phyloP scores from a whole-genome alignment of 768 basidiomycete species.

The Lactarius sp. region DNA sequence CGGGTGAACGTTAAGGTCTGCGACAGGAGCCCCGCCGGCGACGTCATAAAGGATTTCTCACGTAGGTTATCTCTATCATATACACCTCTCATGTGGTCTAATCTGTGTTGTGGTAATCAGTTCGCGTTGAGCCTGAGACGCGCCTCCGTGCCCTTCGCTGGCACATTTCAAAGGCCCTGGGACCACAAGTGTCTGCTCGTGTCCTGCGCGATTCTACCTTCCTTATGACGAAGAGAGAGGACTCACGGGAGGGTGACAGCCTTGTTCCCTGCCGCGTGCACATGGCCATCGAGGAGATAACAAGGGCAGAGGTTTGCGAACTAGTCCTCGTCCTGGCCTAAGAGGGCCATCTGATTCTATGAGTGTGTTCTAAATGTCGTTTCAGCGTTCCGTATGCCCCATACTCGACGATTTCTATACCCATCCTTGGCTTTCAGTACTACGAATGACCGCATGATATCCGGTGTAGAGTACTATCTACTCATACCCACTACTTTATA shows the following conservation, averaged over 20 bases:
- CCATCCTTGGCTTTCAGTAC: neutral
- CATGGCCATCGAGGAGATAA: slow-evolving; percentile 18
- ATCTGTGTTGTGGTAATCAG: neutral
- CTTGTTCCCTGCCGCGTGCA: slow-evolving; percentile 15
- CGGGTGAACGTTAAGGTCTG: slow-evolving; percentile 15
- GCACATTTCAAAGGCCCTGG: slow-evolving; percentile 21
- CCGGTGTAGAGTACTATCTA: neutral
- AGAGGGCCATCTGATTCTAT: neutral
- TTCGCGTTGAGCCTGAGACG: slow-evolving; percentile 15
- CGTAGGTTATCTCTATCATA: neutral
- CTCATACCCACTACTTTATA: slow-evolving; percentile 6
- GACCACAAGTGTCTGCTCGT: slow-evolving; percentile 14
- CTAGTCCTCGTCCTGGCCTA: slow-evolving; percentile 16
- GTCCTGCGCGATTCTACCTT: slow-evolving; percentile 17
- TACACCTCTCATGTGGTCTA: neutral
- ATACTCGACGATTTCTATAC: neutral
- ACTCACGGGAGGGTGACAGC: neutral
- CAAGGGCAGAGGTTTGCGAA: slow-evolving; percentile 8
- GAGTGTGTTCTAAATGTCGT: neutral
- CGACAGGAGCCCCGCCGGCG: neutral
- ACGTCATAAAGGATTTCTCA: slow-evolving; percentile 6
- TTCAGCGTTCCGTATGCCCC: neutral
- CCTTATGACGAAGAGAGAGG: neutral
- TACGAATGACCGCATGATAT: neutral
- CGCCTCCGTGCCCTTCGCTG: slow-evolving; percentile 22